Conservation (phyloP, 768 basidiomycete species). For the Lentinula guzmanii region DNA sequence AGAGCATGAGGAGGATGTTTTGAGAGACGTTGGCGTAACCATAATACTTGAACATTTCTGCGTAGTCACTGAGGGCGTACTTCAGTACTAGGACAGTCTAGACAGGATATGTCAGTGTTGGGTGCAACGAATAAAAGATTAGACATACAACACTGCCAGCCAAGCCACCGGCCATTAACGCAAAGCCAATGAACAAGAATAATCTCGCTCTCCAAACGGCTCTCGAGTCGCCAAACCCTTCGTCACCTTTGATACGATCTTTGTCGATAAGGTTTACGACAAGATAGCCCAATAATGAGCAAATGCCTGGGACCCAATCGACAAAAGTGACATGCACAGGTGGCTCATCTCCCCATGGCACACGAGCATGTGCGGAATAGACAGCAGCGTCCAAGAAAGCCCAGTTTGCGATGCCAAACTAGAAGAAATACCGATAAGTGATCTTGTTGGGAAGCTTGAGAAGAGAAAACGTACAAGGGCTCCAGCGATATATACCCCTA, state of each 20-base stretch:
- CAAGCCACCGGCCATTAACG: conserved; percentile 94
- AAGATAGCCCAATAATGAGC: conserved; percentile 86
- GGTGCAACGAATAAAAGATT: background rate
- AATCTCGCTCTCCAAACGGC: conserved; percentile 90
- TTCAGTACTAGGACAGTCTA: conserved; percentile 89
- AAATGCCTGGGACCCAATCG: conserved; percentile 97
- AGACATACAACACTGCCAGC: conserved; percentile 91
- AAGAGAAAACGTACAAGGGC: conserved; percentile 62
- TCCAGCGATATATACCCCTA: conserved; percentile 89
- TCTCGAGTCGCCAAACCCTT: conserved; percentile 71
- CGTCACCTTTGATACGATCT: conserved; percentile 75
- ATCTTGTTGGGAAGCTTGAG: background rate
- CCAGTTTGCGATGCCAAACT: conserved; percentile 97
- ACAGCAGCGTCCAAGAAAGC: conserved; percentile 91
- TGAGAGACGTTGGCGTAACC: conserved; percentile 96
- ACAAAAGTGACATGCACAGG: conserved; percentile 80
- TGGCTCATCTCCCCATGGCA: conserved; percentile 54
- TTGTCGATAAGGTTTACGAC: conserved; percentile 95
- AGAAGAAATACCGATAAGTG: conserved; percentile 6
- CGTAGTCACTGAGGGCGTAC: conserved; percentile 71
- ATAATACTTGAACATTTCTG: conserved; percentile 79
- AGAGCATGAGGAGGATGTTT: conserved; percentile 80
- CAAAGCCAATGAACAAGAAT: conserved; percentile 92
- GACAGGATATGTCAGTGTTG: background rate
- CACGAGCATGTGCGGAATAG: conserved; percentile 78